These are phyloP conservation scores for Eucalyptus tenuipes DNA, from an alignment of 345 rosid genomes.

Conservation along the genomic window DNA sequence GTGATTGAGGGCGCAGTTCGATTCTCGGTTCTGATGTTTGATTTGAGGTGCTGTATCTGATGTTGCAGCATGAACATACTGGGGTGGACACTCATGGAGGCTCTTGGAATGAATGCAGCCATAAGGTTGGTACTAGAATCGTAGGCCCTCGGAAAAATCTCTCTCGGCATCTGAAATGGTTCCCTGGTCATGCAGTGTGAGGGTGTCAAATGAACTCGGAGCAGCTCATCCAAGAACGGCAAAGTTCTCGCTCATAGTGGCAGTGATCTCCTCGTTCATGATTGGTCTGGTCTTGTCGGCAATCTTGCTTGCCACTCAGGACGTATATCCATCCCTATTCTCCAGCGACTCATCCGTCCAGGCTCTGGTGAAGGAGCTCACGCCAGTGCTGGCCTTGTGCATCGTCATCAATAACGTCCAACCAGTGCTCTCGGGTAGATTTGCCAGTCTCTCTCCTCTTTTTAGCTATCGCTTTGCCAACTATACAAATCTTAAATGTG, in stretches of 20 bases:
- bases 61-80: constrained; percentile 58
- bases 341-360: constrained; percentile 36
- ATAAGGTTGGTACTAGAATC: constrained; percentile 28
- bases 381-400: constrained; percentile 61
- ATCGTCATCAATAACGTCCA: constrained; percentile 62
- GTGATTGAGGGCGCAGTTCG: not conserved
- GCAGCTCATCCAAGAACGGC: constrained; percentile 37
- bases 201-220: constrained; percentile 76
- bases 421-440: constrained; percentile 82
- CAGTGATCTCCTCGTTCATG: constrained; percentile 32
- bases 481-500: not conserved
- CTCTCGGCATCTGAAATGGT: not conserved
- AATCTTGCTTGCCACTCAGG: constrained; percentile 22
- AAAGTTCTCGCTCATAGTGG: constrained; percentile 41
- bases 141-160: not conserved
- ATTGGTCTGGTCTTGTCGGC: constrained; percentile 34
- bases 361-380: constrained; percentile 41
- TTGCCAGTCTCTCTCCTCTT: not conserved
- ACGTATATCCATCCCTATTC: constrained; percentile 51
- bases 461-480: not conserved
- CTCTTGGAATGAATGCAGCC: constrained; percentile 77
- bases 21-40: not conserved
- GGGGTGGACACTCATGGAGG: constrained; percentile 82
- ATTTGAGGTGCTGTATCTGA: not conserved
- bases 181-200: constrained; percentile 29